Percentiles rank a stretch among this genome's conserved stretches.
phyloP scores from a whole-genome alignment of 2,329 filamentous ascomycete genomes.

The Epichloe brachyelytri region DNA sequence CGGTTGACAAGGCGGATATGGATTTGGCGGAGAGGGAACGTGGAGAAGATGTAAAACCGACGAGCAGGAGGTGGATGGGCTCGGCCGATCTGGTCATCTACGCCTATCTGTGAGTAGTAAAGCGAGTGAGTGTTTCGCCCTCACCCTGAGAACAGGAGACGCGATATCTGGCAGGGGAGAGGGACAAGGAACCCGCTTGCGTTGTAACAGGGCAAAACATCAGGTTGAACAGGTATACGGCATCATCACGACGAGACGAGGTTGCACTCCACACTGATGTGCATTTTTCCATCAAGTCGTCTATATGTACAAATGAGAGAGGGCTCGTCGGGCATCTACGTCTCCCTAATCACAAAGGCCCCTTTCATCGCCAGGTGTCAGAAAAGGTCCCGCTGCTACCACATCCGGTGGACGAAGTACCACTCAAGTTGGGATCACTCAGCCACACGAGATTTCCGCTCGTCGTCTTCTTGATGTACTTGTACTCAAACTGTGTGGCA shows the following conservation, averaged over 20 bases:
- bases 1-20: neutral
- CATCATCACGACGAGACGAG: too few species aligned
- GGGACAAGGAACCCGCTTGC: too few species aligned
- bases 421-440: conserved; percentile 32
- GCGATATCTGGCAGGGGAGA: neutral
- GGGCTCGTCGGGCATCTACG: too few species aligned
- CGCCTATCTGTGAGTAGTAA: neutral
- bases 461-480: conserved; percentile 43
- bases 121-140: conserved; percentile 3
- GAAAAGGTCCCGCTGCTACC: neutral
- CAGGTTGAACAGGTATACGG: too few species aligned
- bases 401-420: conserved; percentile 1
- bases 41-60: neutral
- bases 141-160: conserved; percentile 9
- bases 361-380: conserved; percentile 4
- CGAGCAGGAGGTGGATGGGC: neutral
- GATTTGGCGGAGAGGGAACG: neutral
- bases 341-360: neutral
- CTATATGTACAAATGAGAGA: too few species aligned
- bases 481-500: conserved; percentile 43
- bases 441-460: conserved; percentile 44
- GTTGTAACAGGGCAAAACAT: too few species aligned
- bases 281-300: too few species aligned
- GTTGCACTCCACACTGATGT: too few species aligned
- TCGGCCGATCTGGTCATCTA: neutral